Evolutionary conservation across 352 stramenopile species (phyloP), one percentile per base, ranked within the genome.

Genomic region (Phytophthora quininea): DNA sequence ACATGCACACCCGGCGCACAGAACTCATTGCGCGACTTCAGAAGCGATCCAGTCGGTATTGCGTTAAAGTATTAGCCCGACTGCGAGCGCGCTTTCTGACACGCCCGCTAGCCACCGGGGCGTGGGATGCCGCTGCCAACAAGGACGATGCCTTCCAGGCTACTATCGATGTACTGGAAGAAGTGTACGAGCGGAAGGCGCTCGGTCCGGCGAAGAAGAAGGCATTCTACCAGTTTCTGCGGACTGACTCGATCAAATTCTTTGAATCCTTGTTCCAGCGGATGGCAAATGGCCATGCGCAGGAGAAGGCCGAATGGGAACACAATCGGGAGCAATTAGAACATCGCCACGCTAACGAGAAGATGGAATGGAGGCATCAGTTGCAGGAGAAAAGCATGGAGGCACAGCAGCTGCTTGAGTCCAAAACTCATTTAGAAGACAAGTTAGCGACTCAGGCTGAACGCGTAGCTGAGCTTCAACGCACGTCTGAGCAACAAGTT

Each of bases 141-240:
- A 63, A 77, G 52, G 59, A 61, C 29, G 63, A 73, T 35, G 62
- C 62, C 7, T 73, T 78, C 42, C 52, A 72, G n/a, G 63, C 53
- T 11, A 88, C 72, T 14, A 71, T 95, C 61, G 56, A 80, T 37
- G 50, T 71, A 1, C 49, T 93, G 27, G 85, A 91, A 66, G 49
- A 70, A 6, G 47, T 73, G 7, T 95, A 95, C 62, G 82, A 95
- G 30, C 57, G 60, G 2, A 65, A 77, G 31, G 87, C 85, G 45
- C 77, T 79, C 3, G 85, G 87, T 6, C 85, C 87, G 33, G 77
- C 87, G 4, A 89, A 89, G 63, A 93, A 90, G 52, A 79, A 82
- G 31, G 69, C 71, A 0, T 84, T 93, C 31, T 84, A 90, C 64
- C 73, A 87, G 33, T 95, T 93, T 68, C 48, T 93, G 0, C 77